phyloP scores from a whole-genome alignment of 495 filamentous ascomycete species.

The Glonium stellatum region DNA sequence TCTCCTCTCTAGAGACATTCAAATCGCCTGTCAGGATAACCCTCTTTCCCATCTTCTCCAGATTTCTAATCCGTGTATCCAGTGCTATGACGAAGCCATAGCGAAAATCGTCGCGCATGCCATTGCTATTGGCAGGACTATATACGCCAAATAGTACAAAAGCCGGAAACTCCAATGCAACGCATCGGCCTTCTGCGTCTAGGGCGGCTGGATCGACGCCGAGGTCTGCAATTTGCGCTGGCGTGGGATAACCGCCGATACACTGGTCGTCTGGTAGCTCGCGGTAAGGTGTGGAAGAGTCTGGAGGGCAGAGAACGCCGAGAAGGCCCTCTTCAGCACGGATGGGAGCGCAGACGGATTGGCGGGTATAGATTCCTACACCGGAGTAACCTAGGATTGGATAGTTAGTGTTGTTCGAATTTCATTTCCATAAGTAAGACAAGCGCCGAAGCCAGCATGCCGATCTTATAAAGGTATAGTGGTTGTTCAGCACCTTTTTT shows the following conservation, averaged over 20 bases:
- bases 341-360: slow-evolving; percentile 78
- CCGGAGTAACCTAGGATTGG: slow-evolving; percentile 75
- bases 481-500: slow-evolving; percentile 66
- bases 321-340: slow-evolving; percentile 90
- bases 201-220: slow-evolving; percentile 61
- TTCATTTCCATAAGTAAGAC: not conserved
- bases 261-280: slow-evolving; percentile 69
- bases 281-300: slow-evolving; percentile 64
- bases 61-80: slow-evolving; percentile 75
- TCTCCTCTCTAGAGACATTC: slow-evolving; percentile 71
- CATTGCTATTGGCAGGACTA: slow-evolving; percentile 79
- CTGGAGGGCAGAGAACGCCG: slow-evolving; percentile 71
- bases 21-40: slow-evolving; percentile 85
- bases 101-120: slow-evolving; percentile 76
- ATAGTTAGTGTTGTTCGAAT: not conserved
- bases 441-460: not conserved
- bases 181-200: slow-evolving; percentile 86
- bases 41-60: slow-evolving; percentile 68
- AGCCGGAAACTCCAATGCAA: slow-evolving; percentile 90
- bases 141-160: slow-evolving; percentile 91
- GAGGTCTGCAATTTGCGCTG: slow-evolving; percentile 54
- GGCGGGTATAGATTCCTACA: slow-evolving; percentile 91
- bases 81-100: slow-evolving; percentile 71
- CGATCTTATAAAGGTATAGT: not conserved
- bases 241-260: slow-evolving; percentile 85